Percentiles rank a stretch among this genome's conserved stretches.
phyloP scores from a whole-genome alignment of 2,329 filamentous ascomycete species.

The Blastomyces percursus region DNA sequence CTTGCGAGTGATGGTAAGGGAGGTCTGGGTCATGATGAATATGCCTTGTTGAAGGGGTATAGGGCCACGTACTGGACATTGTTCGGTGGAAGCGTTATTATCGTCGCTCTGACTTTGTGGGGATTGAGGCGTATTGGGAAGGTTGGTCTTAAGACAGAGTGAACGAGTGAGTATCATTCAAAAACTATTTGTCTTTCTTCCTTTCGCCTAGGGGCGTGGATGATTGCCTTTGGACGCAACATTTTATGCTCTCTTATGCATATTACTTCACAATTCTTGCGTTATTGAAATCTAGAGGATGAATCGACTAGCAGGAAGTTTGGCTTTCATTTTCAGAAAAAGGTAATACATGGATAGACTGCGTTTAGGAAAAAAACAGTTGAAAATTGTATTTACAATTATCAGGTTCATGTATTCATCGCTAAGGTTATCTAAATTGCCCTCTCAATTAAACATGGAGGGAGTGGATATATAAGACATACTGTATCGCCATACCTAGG shows the following conservation, averaged over 20 bases:
- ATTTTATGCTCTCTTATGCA: background rate
- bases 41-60: slow-evolving; percentile 41
- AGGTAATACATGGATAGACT: background rate
- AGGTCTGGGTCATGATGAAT: background rate
- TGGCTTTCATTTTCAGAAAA: background rate
- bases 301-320: background rate
- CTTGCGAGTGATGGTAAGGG: slow-evolving; percentile 19
- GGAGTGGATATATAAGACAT: background rate
- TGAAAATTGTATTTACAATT: background rate
- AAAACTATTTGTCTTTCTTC: background rate
- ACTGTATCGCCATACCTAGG: background rate
- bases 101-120: slow-evolving; percentile 30
- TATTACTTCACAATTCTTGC: background rate
- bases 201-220: background rate
- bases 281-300: background rate
- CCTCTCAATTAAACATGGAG: background rate
- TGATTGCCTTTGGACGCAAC: background rate
- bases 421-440: background rate
- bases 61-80: slow-evolving; percentile 44
- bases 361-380: background rate
- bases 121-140: slow-evolving; percentile 40
- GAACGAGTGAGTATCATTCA: background rate
- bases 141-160: slow-evolving; percentile 38
- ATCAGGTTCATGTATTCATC: background rate
- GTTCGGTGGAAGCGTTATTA: slow-evolving; percentile 37